Evolutionary conservation across 371 early-diverging fungal species (phyloP), one percentile per base, ranked within the genome.

Genomic region (Mortierella sp.): DNA sequence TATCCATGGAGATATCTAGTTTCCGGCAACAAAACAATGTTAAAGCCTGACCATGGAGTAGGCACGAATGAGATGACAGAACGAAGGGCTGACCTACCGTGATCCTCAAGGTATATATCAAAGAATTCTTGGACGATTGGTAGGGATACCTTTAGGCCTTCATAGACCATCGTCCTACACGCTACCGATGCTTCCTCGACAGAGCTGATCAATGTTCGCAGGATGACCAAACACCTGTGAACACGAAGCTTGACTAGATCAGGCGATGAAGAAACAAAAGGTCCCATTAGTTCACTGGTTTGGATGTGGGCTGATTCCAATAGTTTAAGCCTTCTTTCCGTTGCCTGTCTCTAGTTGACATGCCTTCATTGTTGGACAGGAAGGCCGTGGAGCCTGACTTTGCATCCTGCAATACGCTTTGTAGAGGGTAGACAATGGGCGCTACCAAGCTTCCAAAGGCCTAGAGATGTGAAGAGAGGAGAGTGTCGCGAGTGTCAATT

Each of bases 211-310:
- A 74, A 6, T 0, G 64, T 39, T 7, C 57, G 54, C 43, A 74
- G 31, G 34, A 68, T 60, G 0, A 48, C 24, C 22, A 74, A 31
- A 9, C 69, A 63, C 19, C 76, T 53, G 25, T 68, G 76, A 4
- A 74, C 49, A n/a, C 67, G 61, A 39, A 67, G 58, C 24, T 67
- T 73, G 54, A 63, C 73, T 73, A 37, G n/a, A n/a, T n/a, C n/a
- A n/a, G n/a, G n/a, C n/a, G n/a, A n/a, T n/a, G 17, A 10, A 14
- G 28, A 40, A 5, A 19, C 7, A 29, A 19, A 28, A 25, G n/a
- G 25, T n/a, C 24, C n/a, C n/a, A n/a, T n/a, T n/a, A n/a, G n/a
- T n/a, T n/a, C n/a, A n/a, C n/a, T n/a, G n/a, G n/a, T n/a, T n/a
- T n/a, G n/a, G n/a, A n/a, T n/a, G n/a, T n/a, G n/a, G n/a, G n/a